Base-by-base conservation (phyloP, 306 rosid genomes). In the Vigna radiata region DNA sequence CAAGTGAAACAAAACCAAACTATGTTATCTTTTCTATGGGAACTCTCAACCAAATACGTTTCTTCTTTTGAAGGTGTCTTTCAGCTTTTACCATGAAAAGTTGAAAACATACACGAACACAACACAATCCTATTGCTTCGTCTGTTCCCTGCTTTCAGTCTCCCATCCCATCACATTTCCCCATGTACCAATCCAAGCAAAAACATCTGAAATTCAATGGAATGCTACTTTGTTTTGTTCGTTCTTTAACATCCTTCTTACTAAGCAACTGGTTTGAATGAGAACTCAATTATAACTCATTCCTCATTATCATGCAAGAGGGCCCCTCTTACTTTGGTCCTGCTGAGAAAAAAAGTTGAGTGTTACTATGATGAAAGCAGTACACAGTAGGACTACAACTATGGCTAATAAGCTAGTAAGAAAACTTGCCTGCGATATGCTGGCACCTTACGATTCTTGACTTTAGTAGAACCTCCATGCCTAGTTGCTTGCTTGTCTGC, bases 291-390 rank as follows among this genome's bases (percentile, higher is more conserved):
- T 70, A 56, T 60, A 43, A 41, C 58, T 73, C 86, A 48, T 41
- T 83, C 6, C 59, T 72, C 96, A 2, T 85, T 81, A 83, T 87
- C 88, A 72, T 78, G 90, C 84, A 93, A 83, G 74, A 89, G 75
- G 15, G 85, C 96, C 19, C 96, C 97, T 79, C 96, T 84, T 64
- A 89, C 85, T 83, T 87, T 93, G 59, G 96, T 84, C 88, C 97
- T 89, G 94, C 79, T 71, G 78, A 81, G 44, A 72, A 71, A 69
- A 61, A 41, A 29, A 49, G 6, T 17, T 73, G 68, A 77, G 36
- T 33, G 37, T 59, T 8, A 49, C 56, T 39, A n/a, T 36, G 23
- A 72, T 49, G 52, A 72, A 31, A 59, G 11, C 10, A 27, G 17
- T 25, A 58, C 16, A 7, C 43, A 9, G 27, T 47, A 48, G 25